Base-by-base conservation (phyloP, 176 grass and related monocot genomes). In the Zea luxurians region DNA sequence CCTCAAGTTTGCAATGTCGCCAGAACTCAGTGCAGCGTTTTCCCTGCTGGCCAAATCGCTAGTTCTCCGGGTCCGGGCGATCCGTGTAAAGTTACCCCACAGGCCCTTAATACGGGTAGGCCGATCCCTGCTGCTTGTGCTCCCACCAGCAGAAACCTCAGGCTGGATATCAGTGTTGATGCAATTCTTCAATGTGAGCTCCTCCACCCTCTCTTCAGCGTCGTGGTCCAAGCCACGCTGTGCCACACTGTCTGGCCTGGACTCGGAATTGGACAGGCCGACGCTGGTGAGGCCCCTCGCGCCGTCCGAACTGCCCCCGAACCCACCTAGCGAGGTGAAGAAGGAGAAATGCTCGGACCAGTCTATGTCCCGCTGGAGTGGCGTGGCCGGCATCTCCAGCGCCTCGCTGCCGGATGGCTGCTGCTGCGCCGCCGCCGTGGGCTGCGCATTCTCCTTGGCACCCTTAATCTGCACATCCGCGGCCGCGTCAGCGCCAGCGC, bases 301-400 rank as follows among this genome's bases (percentile, higher is more conserved):
- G 50, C 80, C 69, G 11, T 81, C 88, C 2, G 79, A 70, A 47
- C 62, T 86, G 44, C 70, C 60, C 34, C 54, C 46, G 44, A 27
- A 27, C 48, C 73, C 70, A 21, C 63, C 87, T 42, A 55, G 11
- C 2, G 80, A 83, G 47, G 72, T 80, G 73, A 99, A 87, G 71
- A 90, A 89, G 8, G 83, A 66, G 78, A 96, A 96, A 13, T 96
- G 90, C 57, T 93, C 92, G 0, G 86, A 86, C 96, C 96, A 99
- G 18, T 93, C 90, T 0, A 86, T 13, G 45, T 86, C 88, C 61
- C 63, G 83, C 40, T 9, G 48, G n/a, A 75, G 61, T 6, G 78
- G 74, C 27, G 50, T 81, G 34, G 88, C 76, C 12, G 83, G 79
- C 71, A 82, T 91, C 53, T 92, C 85, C 37, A 75, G 59, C 5